phyloP scores from a whole-genome alignment of 2,329 filamentous ascomycete species.

The Mariannaea elegans region DNA sequence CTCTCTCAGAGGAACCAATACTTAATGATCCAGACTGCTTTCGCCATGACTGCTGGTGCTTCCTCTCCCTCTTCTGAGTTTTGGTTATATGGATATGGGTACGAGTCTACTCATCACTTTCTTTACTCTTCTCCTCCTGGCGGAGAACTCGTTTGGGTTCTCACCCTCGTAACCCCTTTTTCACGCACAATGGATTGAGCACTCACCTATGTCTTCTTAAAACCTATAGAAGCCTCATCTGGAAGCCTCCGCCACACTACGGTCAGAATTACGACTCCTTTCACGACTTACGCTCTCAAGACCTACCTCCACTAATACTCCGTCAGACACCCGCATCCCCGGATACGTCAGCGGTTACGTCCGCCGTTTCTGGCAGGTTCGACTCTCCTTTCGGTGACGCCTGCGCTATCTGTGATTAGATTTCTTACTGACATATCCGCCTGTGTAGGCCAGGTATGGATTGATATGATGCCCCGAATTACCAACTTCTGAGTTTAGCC shows the following conservation, averaged over 20 bases:
- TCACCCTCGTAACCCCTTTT: background rate
- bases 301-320: constrained; percentile 10
- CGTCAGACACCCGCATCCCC: constrained; percentile 79
- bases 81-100: constrained; percentile 99
- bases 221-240: constrained; percentile 80
- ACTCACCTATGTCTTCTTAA: constrained; percentile 2
- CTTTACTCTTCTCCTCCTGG: background rate
- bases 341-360: constrained; percentile 96
- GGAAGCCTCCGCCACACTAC: constrained; percentile 96
- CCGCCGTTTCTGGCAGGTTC: constrained; percentile 96
- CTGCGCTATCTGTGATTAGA: background rate
- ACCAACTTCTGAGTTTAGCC: background rate
- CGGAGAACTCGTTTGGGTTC: background rate
- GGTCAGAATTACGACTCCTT: constrained; percentile 64
- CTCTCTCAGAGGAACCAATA: background rate
- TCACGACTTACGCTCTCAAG: constrained; percentile 3
- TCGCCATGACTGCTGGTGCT: constrained; percentile 49
- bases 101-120: constrained; percentile 38
- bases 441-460: constrained; percentile 47
- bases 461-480: background rate
- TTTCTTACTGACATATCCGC: constrained; percentile 17
- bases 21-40: background rate
- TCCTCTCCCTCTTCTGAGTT: constrained; percentile 69
- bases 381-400: constrained; percentile 43
- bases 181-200: constrained; percentile 20